Conservation (phyloP, 768 basidiomycete genomes). For the Termitomyces sp. region DNA sequence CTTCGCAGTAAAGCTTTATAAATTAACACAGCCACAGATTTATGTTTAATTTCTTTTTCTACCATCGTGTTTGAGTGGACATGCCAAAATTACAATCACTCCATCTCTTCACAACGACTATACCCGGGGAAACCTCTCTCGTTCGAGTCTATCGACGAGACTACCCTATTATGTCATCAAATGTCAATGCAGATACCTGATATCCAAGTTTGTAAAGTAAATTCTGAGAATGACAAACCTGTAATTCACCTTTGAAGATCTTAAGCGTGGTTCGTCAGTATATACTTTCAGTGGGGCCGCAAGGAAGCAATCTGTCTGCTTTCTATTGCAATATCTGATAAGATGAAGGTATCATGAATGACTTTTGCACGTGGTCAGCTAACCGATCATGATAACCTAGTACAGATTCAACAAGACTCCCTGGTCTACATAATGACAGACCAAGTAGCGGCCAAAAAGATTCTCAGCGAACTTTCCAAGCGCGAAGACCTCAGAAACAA, state of each 20-base stretch:
- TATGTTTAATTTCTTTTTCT: not conserved
- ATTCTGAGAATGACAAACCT: not conserved
- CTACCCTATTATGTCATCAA: slow-evolving; percentile 11
- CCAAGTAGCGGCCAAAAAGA: slow-evolving; percentile 62
- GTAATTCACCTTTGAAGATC: not conserved
- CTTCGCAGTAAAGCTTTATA: not conserved
- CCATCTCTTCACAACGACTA: not conserved
- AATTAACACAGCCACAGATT: slow-evolving; percentile 16
- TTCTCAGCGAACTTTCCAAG: slow-evolving; percentile 69
- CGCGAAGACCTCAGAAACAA: slow-evolving; percentile 71
- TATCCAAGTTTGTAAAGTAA: not conserved
- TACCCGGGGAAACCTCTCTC: not conserved
- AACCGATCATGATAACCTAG: not conserved
- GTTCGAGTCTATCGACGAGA: not conserved
- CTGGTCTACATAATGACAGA: slow-evolving; percentile 36
- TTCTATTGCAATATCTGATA: not conserved
- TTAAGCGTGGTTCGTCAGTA: not conserved
- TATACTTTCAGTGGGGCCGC: not conserved
- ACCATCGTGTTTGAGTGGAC: not conserved
- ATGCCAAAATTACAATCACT: not conserved
- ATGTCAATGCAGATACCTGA: no score
- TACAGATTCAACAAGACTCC: not conserved
- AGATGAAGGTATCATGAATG: not conserved
- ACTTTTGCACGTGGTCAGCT: not conserved
- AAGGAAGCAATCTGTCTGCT: not conserved